Evolutionary conservation across 805 yeast species (phyloP), one percentile per base, ranked within the genome.

Genomic region (Candida morakotiae): DNA sequence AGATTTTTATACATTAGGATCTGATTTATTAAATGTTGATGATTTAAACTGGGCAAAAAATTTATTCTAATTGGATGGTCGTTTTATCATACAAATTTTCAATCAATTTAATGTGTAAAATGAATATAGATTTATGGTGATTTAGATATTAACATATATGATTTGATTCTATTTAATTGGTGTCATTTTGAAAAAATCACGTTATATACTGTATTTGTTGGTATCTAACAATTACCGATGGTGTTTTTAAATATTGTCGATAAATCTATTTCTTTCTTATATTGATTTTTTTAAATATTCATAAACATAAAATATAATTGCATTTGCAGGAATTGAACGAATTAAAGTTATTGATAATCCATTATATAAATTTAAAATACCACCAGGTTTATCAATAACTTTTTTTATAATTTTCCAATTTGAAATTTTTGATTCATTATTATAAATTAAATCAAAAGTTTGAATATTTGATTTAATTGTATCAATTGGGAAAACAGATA

Each of bases 281-380:
- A 44, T 44, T 47, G 44, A 38, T 58, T 51, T 53, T 76, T 79
- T 32, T 43, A 80, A 49, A 20, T 73, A 60, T 51, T 89, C 96
- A 55, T 87, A 89, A 3, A 80, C 72, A 48, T 82, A 78, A 62
- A 91, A 91, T 20, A 89, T 87, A 7, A 81, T 69, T 2, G 96
- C 96, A 52, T 87, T 86, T 2, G 96, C 88, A 1, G 98, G 98
- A 1, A 86, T 76, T 0, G 95, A 87, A 53, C 96, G 77, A 5
- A 78, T 45, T 40, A 87, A 60, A 0, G 97, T 87, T 39, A 91
- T 81, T 0, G 91, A 86, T 39, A 89, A 65, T 1, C 98, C 98
- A 41, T 85, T 76, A 51, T 89, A 91, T 39, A 91, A 76, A 2
- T 83, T 88, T 14, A 64, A 49, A 1, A 87, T 31, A 0, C 97